phyloP scores from a whole-genome alignment of 1,284 basidiomycete genomes.

The Ceratobasidium sp. region DNA sequence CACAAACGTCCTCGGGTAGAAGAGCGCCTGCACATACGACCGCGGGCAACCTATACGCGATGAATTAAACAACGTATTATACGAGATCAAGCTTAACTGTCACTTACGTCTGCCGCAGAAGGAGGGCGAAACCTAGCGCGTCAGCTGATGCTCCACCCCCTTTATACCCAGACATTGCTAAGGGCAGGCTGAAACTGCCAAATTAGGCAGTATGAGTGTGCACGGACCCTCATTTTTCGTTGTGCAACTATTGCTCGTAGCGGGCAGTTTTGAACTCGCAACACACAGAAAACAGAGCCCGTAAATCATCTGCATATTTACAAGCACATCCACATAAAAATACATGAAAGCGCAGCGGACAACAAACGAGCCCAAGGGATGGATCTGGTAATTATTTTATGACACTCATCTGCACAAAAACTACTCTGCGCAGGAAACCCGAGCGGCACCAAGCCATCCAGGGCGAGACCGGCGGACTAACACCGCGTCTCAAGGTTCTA shows the following conservation, averaged over 20 bases:
- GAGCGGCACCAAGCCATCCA: no score
- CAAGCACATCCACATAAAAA: background rate
- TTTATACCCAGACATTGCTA: background rate
- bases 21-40: background rate
- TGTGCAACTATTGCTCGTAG: no score
- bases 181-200: background rate
- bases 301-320: background rate
- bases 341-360: constrained; percentile 5
- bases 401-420: no score
- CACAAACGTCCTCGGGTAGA: no score
- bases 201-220: background rate
- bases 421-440: no score
- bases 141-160: background rate
- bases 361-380: constrained; percentile 1
- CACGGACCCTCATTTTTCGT: background rate
- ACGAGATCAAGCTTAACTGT: background rate
- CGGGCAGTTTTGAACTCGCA: background rate
- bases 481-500: no score
- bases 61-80: background rate
- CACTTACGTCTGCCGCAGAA: constrained; percentile 15
- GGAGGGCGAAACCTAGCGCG: constrained; percentile 6
- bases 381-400: constrained; percentile 45
- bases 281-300: background rate
- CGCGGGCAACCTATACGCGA: background rate
- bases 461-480: no score